Conservation (phyloP, 2,329 filamentous ascomycete genomes). For the Fusarium keratoplasticum region DNA sequence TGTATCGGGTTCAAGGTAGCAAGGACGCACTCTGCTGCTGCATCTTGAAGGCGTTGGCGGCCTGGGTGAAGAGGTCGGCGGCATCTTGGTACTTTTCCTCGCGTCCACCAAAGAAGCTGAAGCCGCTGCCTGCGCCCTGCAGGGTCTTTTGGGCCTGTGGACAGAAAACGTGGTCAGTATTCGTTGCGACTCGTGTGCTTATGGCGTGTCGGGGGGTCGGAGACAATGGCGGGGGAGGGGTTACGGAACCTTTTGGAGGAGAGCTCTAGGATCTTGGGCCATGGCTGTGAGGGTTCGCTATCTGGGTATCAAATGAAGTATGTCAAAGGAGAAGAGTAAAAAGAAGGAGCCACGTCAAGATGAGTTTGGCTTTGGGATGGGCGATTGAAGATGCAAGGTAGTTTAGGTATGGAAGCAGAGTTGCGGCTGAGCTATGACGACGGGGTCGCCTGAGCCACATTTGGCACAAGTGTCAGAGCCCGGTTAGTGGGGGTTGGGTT, state of each 20-base stretch:
- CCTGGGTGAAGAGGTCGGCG: conserved; percentile 87
- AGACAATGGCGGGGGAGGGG: conserved; percentile 37
- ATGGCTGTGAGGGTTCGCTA: conserved; percentile 56
- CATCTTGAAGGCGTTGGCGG: conserved; percentile 91
- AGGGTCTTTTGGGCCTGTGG: conserved; percentile 86
- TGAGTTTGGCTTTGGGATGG: conserved; percentile 21
- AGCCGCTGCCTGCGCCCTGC: conserved; percentile 79
- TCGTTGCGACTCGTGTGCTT: conserved; percentile 1
- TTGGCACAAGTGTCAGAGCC: neutral
- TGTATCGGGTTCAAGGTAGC: neutral
- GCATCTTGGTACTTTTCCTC: conserved; percentile 92
- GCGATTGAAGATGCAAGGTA: conserved; percentile 23
- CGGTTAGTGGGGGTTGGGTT: neutral
- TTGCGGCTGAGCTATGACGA: conserved; percentile 44
- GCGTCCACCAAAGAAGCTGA: conserved; percentile 88
- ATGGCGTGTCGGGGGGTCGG: conserved; percentile 3
- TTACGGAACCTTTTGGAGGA: conserved; percentile 73
- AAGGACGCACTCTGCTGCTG: conserved; percentile 78
- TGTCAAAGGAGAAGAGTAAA: neutral
- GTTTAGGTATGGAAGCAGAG: neutral
- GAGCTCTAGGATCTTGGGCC: conserved; percentile 81
- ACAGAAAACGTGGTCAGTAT: conserved; percentile 21
- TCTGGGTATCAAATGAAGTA: conserved; percentile 18
- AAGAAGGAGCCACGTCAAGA: conserved; percentile 25
- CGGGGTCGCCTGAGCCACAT: conserved; percentile 40